Percentiles rank a stretch among this genome's conserved stretches.
phyloP scores from a whole-genome alignment of 371 early-diverging fungal genomes.

The Circinella minor region DNA sequence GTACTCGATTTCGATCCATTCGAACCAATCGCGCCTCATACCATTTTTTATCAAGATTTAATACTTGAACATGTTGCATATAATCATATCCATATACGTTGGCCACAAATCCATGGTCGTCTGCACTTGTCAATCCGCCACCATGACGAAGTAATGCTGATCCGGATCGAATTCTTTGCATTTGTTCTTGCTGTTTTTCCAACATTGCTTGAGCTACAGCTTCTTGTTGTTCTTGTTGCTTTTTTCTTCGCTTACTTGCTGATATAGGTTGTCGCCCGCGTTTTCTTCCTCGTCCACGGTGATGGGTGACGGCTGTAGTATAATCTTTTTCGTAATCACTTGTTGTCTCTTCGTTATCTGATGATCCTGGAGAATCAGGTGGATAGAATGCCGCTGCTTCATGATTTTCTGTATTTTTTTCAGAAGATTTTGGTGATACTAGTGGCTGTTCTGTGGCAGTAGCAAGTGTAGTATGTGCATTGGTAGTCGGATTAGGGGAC shows the following conservation, averaged over 20 bases:
- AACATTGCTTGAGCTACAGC: not conserved
- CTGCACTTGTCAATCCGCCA: constrained; percentile 8
- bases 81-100: constrained; percentile 64
- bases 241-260: constrained; percentile 6
- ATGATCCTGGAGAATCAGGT: not conserved
- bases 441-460: no score
- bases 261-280: constrained; percentile 3
- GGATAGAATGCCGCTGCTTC: no score
- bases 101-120: constrained; percentile 37
- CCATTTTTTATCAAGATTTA: constrained; percentile 51
- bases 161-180: not conserved
- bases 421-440: no score
- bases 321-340: not conserved
- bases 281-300: not conserved
- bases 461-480: not conserved
- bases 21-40: constrained; percentile 58
- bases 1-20: constrained; percentile 54
- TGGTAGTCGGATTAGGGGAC: not conserved
- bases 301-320: not conserved
- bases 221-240: not conserved
- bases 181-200: constrained; percentile 3
- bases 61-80: constrained; percentile 59
- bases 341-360: not conserved
- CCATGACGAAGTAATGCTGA: constrained; percentile 8
- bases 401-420: no score